Base-by-base conservation (phyloP, 805 yeast species). In the Saturnispora silvae region DNA sequence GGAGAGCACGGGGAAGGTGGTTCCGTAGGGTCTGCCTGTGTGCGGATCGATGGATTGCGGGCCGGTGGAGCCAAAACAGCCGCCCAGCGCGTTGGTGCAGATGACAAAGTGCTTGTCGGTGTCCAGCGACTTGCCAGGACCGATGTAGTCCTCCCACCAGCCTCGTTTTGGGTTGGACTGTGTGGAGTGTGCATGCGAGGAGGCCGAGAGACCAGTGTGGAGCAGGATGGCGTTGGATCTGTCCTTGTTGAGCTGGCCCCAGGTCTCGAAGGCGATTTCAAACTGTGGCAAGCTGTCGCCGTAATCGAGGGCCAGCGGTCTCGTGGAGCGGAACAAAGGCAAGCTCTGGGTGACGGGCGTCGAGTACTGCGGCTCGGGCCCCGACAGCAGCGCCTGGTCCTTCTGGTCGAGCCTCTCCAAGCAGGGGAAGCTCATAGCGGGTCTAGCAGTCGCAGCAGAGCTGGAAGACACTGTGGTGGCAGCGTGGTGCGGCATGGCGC, bases 71-170 rank as follows among this genome's bases (percentile, higher is more conserved):
- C 96, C 96, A 56, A 80, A 87, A 57, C 96, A 87, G 1, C 96
- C 95, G 5, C 96, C 96, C 30, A 87, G 65, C 4, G 85, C 95
- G 54, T 87, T 87, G 1, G 96, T 82, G 59, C 96, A 87, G 6
- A 87, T 72, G 4, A 87, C 72, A 53, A 84, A 84, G 58, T 69
- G 84, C 54, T 77, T 79, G 49, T 80, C 60, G 1, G 96, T 86
- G 52, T 87, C 96, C 36, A 87, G 55, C 44, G 81, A 75, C 44
- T 66, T 67, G 1, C 78, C 86, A 1, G 95, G 83, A 0, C 96
- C 96, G 36, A 87, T 84, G 58, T 86, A 86, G 40, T 75, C 70
- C 53, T 87, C 96, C 96, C 96, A 87, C 96, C 96, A 87, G 13
- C 96, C 96, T 4, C 76, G 74, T 43, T 72, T 70, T 5, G 72